phyloP scores from a whole-genome alignment of 106 monocot genomes.

The Gastrodia elata region DNA sequence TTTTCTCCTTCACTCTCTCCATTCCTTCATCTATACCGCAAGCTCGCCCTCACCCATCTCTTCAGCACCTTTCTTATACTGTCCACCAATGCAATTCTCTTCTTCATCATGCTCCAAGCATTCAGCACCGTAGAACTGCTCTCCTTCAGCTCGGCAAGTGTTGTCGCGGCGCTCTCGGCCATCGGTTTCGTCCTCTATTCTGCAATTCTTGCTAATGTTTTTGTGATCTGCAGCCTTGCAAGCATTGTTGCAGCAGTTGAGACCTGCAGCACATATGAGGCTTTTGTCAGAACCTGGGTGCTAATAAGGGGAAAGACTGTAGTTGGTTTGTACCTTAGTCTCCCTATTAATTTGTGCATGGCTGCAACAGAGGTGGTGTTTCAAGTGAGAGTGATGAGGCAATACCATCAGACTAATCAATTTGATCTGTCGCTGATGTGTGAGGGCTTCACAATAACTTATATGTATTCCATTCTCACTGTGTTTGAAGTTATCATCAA shows the following conservation, averaged over 20 bases:
- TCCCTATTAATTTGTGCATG: slow-evolving; percentile 48
- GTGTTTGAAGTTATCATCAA: slow-evolving; percentile 50
- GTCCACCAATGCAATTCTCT: slow-evolving; percentile 48
- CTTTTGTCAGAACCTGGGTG: slow-evolving; percentile 42
- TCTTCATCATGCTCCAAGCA: slow-evolving; percentile 40
- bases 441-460: slow-evolving; percentile 41
- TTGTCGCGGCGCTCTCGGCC: slow-evolving; percentile 20
- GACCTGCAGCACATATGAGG: slow-evolving; percentile 23
- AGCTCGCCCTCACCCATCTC: slow-evolving; percentile 41
- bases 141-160: slow-evolving; percentile 16
- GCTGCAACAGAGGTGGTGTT: slow-evolving; percentile 65
- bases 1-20: slow-evolving; percentile 11
- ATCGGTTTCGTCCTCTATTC: slow-evolving; percentile 52
- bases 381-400: slow-evolving; percentile 43
- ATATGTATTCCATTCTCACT: slow-evolving; percentile 45
- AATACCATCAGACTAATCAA: not conserved
- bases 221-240: slow-evolving; percentile 58
- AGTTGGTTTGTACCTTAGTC: slow-evolving; percentile 45
- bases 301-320: slow-evolving; percentile 36
- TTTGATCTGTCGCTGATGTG: slow-evolving; percentile 13
- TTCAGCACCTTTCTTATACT: slow-evolving; percentile 38
- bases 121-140: slow-evolving; percentile 36
- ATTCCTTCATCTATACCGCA: slow-evolving; percentile 29
- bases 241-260: slow-evolving; percentile 46
- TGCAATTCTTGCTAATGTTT: slow-evolving; percentile 32